Evolutionary conservation across 371 early-diverging fungal genomes (phyloP).

Genomic region (Lichtheimia corymbifera): DNA sequence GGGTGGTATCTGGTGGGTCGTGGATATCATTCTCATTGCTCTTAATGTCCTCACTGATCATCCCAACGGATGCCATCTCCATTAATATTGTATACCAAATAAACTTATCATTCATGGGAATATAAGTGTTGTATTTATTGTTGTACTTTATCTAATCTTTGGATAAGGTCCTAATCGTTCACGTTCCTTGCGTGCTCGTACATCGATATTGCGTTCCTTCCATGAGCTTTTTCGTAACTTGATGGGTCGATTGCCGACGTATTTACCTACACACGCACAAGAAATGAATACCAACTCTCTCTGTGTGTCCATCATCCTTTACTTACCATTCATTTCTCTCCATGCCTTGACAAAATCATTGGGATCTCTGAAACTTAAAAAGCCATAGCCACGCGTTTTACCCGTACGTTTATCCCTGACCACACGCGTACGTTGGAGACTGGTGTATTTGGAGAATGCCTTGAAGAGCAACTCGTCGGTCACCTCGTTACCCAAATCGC

Average conservation of each 20-base stretch:
- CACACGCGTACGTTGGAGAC: conserved; percentile 75
- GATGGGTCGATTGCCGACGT: conserved; percentile 93
- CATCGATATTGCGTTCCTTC: conserved; percentile 89
- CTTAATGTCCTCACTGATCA: conserved; percentile 49
- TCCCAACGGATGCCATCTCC: conserved; percentile 45
- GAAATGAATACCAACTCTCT: not conserved
- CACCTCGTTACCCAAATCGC: conserved; percentile 89
- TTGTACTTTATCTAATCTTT: conserved; percentile 25
- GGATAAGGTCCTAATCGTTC: conserved; percentile 49
- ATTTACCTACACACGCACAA: conserved; percentile 72
- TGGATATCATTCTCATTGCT: conserved; percentile 45
- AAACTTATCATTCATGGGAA: too few species aligned
- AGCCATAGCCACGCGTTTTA: conserved; percentile 84
- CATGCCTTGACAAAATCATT: conserved; percentile 84
- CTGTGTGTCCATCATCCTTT: not conserved
- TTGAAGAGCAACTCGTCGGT: conserved; percentile 77
- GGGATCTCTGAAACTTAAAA: conserved; percentile 81
- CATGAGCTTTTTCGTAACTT: conserved; percentile 93
- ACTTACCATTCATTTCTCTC: conserved; percentile 88
- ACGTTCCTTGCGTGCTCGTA: conserved; percentile 46
- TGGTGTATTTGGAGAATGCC: conserved; percentile 81
- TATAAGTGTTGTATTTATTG: not conserved
- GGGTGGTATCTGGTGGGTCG: conserved; percentile 51
- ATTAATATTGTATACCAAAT: conserved; percentile 10
- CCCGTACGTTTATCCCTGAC: conserved; percentile 78